Conservation (phyloP, 371 early-diverging fungal genomes). For the Sporodiniella umbellata region DNA sequence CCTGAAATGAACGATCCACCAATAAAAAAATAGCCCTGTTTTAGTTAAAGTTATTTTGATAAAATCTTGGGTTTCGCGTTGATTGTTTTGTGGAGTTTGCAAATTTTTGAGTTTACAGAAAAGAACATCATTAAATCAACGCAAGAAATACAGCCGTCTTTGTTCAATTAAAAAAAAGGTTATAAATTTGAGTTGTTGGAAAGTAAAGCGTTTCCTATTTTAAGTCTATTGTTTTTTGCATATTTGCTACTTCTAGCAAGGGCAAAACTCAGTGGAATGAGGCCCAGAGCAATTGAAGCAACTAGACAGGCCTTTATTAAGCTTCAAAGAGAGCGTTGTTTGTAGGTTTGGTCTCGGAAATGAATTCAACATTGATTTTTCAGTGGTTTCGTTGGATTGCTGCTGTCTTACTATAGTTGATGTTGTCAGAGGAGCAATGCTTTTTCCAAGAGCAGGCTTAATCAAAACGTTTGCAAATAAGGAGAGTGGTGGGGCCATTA, state of each 20-base stretch:
- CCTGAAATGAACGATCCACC: too few relatives aligned
- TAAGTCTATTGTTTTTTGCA: too few relatives aligned
- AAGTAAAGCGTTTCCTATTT: too few relatives aligned
- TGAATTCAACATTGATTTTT: constrained; percentile 16
- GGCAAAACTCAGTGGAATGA: constrained; percentile 48
- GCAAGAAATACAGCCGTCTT: too few relatives aligned
- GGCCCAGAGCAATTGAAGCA: constrained; percentile 45
- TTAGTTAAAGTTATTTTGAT: too few relatives aligned
- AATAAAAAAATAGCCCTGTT: too few relatives aligned
- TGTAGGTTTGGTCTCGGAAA: constrained; percentile 27
- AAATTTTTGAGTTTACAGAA: too few relatives aligned
- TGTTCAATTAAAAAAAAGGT: too few relatives aligned
- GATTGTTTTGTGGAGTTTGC: too few relatives aligned
- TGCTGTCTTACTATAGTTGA: constrained; percentile 15
- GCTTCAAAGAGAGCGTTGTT: constrained; percentile 13
- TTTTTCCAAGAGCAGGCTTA: constrained; percentile 11
- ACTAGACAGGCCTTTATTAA: constrained; percentile 11
- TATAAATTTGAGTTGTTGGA: too few relatives aligned
- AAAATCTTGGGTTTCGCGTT: too few relatives aligned
- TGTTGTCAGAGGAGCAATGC: constrained; percentile 9
- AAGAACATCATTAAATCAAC: too few relatives aligned
- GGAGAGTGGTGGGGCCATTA: constrained; percentile 8
- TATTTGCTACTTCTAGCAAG: constrained; percentile 33
- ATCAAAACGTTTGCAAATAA: constrained; percentile 12
- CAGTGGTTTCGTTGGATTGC: constrained; percentile 15